Evolutionary conservation across 495 filamentous ascomycete species (phyloP).

Genomic region (Neurospora tetraspora): DNA sequence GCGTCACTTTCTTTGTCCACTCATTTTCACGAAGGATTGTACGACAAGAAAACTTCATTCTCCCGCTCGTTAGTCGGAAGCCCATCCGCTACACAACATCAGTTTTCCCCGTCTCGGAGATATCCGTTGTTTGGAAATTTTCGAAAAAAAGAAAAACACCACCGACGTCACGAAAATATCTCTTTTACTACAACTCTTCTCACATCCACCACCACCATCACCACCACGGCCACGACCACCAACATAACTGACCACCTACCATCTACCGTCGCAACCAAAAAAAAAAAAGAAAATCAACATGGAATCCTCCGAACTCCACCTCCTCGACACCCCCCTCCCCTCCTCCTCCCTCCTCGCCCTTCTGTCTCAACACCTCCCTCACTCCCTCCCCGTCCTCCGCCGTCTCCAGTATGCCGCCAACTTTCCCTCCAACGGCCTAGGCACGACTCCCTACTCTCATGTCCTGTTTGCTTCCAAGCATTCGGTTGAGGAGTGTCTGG

Average conservation of each 20-base stretch:
- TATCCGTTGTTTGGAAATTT: background rate
- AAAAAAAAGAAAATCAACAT: no score
- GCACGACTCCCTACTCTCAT: constrained; percentile 20
- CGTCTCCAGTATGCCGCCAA: constrained; percentile 45
- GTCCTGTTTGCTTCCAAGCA: constrained; percentile 32
- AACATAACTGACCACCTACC: no score
- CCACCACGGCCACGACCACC: no score
- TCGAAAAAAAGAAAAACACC: background rate
- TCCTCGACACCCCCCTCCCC: constrained; percentile 26
- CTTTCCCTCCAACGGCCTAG: constrained; percentile 12
- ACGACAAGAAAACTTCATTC: no score
- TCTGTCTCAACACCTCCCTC: constrained; percentile 41
- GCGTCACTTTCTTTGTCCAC: background rate
- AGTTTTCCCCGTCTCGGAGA: no score
- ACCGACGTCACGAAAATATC: background rate
- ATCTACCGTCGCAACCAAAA: no score
- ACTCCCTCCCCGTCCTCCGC: constrained; percentile 47
- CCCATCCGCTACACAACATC: no score
- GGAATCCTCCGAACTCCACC: background rate
- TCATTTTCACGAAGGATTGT: no score
- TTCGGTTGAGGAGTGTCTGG: background rate
- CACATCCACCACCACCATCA: background rate
- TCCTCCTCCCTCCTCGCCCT: constrained; percentile 27
- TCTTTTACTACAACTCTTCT: background rate
- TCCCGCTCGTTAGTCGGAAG: no score